Evolutionary conservation across 2,329 filamentous ascomycete species (phyloP).

Genomic region (Stylonectria norvegica): DNA sequence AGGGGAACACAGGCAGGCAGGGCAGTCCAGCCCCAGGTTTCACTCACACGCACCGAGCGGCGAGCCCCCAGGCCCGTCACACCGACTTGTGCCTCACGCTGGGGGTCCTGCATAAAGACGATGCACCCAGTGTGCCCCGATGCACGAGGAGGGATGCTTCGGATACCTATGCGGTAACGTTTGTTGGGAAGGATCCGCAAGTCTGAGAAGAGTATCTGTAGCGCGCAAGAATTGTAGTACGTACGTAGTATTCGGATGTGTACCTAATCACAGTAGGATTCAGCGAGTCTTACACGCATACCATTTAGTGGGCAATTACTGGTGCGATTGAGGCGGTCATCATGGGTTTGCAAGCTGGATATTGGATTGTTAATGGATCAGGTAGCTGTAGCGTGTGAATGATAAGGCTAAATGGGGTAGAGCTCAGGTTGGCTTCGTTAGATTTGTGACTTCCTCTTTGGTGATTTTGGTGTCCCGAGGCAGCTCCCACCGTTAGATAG

Average conservation of each 20-base stretch:
- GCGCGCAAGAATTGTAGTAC: too few relatives aligned
- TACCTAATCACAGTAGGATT: too few relatives aligned
- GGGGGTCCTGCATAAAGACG: conserved; percentile 24
- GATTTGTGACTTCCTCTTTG: conserved; percentile 3
- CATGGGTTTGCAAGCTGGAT: conserved; percentile 1
- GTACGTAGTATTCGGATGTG: too few relatives aligned
- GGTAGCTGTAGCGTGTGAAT: conserved; percentile 1
- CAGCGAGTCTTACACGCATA: conserved; percentile 1
- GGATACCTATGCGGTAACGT: not conserved
- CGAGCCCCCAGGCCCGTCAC: conserved; percentile 23
- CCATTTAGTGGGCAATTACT: conserved; percentile 5
- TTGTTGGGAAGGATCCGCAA: not conserved
- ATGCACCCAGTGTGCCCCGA: not conserved
- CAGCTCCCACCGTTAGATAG: too few relatives aligned
- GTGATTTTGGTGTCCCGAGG: too few relatives aligned
- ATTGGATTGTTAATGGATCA: not conserved
- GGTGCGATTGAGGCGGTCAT: conserved; percentile 8
- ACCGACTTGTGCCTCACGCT: conserved; percentile 24
- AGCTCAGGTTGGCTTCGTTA: not conserved
- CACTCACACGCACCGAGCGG: conserved; percentile 23
- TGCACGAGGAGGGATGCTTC: not conserved
- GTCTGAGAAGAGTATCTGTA: too few relatives aligned
- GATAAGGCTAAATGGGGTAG: not conserved
- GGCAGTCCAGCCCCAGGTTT: conserved; percentile 15
- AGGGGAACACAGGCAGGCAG: not conserved